Evolutionary conservation across 129 eudicot genomes (phyloP).

Genomic region (Lactuca saligna): DNA sequence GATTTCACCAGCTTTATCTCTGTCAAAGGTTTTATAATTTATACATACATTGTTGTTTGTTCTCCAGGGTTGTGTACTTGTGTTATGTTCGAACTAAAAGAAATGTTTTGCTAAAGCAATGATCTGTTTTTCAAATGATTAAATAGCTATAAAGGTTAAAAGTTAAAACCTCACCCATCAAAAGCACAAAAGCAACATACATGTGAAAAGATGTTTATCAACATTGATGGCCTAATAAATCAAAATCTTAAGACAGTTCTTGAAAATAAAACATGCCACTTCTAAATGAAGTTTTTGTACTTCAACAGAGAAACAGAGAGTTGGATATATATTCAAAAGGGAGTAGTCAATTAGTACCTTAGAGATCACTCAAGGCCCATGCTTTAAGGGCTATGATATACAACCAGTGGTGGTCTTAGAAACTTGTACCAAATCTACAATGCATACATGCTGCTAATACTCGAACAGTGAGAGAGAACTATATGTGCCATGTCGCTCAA

Average conservation of each 20-base stretch:
- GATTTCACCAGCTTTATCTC: neutral
- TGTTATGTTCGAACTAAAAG: neutral
- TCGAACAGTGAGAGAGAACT: slow-evolving; percentile 1
- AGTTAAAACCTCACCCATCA: slow-evolving; percentile 4
- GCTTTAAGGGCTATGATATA: neutral
- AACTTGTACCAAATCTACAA: neutral
- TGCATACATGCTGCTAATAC: neutral
- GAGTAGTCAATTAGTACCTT: neutral
- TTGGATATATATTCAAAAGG: neutral
- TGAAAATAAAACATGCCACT: neutral
- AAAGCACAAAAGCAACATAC: neutral
- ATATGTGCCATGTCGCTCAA: neutral
- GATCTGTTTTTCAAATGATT: neutral
- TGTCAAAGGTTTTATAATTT: neutral
- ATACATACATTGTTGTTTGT: neutral
- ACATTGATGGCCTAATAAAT: neutral
- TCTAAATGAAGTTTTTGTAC: neutral
- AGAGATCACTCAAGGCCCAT: neutral
- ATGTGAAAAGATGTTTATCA: neutral
- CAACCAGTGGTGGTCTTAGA: neutral
- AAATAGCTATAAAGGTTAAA: neutral
- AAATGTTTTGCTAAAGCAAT: neutral
- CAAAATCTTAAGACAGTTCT: neutral
- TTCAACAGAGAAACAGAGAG: neutral
- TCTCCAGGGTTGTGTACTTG: neutral